Evolutionary conservation across 805 yeast genomes (phyloP), one percentile per base, ranked within the genome.

Genomic region (Wickerhamomyces strasburgensis): DNA sequence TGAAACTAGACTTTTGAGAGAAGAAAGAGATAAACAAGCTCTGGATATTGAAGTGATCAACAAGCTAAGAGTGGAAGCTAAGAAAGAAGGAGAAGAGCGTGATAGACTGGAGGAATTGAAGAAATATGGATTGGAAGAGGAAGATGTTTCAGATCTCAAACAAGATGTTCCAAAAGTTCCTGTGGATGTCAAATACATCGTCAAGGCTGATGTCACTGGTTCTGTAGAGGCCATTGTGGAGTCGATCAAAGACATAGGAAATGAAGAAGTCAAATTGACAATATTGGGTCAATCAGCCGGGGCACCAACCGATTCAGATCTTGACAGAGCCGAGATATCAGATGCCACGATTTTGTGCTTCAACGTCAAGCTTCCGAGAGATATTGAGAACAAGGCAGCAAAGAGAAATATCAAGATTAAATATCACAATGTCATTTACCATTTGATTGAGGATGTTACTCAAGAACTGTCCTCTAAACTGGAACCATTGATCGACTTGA

Each of bases 191-290:
- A 75, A 77, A 21, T 87, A 80, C 46, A 79, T 93, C 19, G 67
- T 93, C 25, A 87, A 85, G 55, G 84, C 96, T 0, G 98, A 93
- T 61, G 97, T 90, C 1, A 80, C 81, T 48, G 98, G 98, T 0
- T 89, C 98, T 1, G 84, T 85, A 0, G 98, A 93, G 56, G 98
- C 98, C 2, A 84, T 93, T 24, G 72, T 67, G 27, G 96, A 89
- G 57, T 78, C 90, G 48, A 76, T 93, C 33, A 69, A 71, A 40
- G 79, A 80, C 10, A 62, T 93, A n/a, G 97, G 97, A 6, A 89
- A 90, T 57, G 84, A 83, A 2, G 94, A 85, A 53, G 90, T 90
- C 6, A 66, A 68, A 42, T 75, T 88, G 4, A 60, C 68, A n/a
- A 78, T 90, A 2, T 60, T 93, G 4, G 73, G 73, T 30, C 72